Conservation (phyloP, 495 filamentous ascomycete genomes). For the Podospora anserina region DNA sequence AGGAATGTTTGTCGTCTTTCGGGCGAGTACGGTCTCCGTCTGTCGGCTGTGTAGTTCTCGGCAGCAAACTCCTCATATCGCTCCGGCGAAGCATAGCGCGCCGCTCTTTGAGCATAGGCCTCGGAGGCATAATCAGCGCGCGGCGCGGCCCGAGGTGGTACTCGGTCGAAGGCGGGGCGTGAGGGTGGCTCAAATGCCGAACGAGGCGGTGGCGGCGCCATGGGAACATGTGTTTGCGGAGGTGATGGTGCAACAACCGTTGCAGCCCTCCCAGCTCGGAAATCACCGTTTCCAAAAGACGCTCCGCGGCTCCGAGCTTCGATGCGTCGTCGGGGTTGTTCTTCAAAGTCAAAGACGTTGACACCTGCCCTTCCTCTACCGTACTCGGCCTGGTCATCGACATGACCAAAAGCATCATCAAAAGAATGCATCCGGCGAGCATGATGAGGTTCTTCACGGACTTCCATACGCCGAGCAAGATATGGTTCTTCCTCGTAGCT, state of each 20-base stretch:
- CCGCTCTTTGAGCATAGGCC: conserved; percentile 31
- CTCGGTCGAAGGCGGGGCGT: conserved; percentile 34
- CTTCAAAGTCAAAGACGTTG: conserved; percentile 26
- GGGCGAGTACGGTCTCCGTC: conserved; percentile 14
- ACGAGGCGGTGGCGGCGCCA: conserved; percentile 34
- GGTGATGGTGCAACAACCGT: conserved; percentile 39
- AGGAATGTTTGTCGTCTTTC: conserved; percentile 15
- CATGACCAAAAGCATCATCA: conserved; percentile 42
- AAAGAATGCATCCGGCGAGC: conserved; percentile 52
- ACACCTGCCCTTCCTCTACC: conserved; percentile 12
- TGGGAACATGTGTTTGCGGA: conserved; percentile 25
- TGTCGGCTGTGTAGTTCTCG: conserved; percentile 14
- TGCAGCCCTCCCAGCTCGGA: conserved; percentile 39
- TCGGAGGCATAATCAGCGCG: conserved; percentile 39
- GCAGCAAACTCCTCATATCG: conserved; percentile 19
- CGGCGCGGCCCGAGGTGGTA: conserved; percentile 19
- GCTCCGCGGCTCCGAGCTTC: conserved; percentile 12
- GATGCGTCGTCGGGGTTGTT: conserved; percentile 36
- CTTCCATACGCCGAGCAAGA: conserved; percentile 52
- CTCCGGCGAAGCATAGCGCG: conserved; percentile 31
- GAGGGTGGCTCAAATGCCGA: conserved; percentile 31
- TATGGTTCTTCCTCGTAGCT: conserved; percentile 54
- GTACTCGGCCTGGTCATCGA: conserved; percentile 33
- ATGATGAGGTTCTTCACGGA: conserved; percentile 51
- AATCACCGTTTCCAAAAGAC: conserved; percentile 41